Evolutionary conservation across 371 early-diverging fungal species (phyloP), one percentile per base, ranked within the genome.

Genomic region (Catenaria anguillulae): DNA sequence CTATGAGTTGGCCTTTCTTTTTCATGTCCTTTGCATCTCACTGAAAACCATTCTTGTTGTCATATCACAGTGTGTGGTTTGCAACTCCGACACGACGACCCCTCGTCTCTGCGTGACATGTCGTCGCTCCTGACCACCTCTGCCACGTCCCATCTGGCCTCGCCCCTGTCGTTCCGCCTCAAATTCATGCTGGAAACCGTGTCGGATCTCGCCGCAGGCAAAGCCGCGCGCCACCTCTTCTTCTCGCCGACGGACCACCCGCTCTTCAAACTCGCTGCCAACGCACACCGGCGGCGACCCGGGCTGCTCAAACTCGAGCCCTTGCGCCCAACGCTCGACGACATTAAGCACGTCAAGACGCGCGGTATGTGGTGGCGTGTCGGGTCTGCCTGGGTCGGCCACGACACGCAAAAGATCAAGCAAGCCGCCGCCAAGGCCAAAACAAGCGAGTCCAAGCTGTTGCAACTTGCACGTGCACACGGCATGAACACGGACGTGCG

Each of bases 401-500:
- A 66, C 50, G 62, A 67, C 19, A 12, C 40, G 37, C 60, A n/a
- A 2, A 29, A 40, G n/a, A 21, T 24, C 36, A 34, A 63, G 42
- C 29, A n/a, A 10, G 19, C 12, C 40, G 23, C 8, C n/a, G 40
- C 15, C 55, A 19, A 55, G 23, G 26, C 15, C 31, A 21, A 26
- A 21, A 24, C 10, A 17, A 15, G 8, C 55, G 52, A 54, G 37
- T 56, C 55, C 33, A 69, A 71, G 24, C 74, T 97, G 59, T 68
- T 94, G 55, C 72, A 78, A 60, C 72, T 93, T 33, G 95, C 96
- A 26, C 75, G 83, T 58, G 78, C 83, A 63, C 90, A 91, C 71
- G 83, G 85, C 59, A 93, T 97, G 94, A 93, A 93, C 77, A 95
- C 97, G 17, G 96, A 95, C 67, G 77, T 95, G 19, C 82, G 96